Percentiles rank a stretch among this genome's conserved stretches.
Conservation (phyloP, 1,139 yeast genomes). For the Scheffersomyces stambukii region DNA sequence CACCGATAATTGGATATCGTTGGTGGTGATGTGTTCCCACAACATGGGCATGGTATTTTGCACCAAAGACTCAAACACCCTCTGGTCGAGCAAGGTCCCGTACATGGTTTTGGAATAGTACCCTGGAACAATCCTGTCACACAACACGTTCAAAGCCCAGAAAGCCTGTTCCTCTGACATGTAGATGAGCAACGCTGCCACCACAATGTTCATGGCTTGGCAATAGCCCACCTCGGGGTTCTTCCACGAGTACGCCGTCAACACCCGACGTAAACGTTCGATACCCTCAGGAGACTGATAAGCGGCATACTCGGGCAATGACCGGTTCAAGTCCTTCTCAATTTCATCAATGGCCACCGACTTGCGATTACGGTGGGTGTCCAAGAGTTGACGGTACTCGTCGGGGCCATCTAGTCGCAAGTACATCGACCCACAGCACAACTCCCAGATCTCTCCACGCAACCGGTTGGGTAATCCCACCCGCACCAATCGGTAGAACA, state of each 20-base stretch:
- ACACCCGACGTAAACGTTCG: conserved; percentile 73
- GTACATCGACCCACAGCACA: conserved; percentile 83
- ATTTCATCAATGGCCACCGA: conserved; percentile 93
- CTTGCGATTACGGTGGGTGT: conserved; percentile 54
- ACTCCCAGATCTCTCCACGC: conserved; percentile 96
- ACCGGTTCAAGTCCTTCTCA: conserved; percentile 90
- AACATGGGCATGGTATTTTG: conserved; percentile 85
- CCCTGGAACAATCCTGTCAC: conserved; percentile 88
- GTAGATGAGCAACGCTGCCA: conserved; percentile 86
- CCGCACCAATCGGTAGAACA: conserved; percentile 76
- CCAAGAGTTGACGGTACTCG: conserved; percentile 55
- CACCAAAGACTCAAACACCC: conserved; percentile 86
- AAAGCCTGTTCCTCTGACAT: conserved; percentile 98
- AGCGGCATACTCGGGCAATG: conserved; percentile 94
- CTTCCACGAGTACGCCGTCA: conserved; percentile 94
- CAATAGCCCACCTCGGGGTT: conserved; percentile 98
- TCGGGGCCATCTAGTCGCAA: conserved; percentile 59
- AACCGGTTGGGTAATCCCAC: conserved; percentile 90
- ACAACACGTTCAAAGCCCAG: conserved; percentile 82
- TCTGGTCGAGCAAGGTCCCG: conserved; percentile 91
- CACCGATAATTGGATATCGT: conserved; percentile 91
- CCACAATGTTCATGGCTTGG: conserved; percentile 98
- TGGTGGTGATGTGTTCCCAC: conserved; percentile 72
- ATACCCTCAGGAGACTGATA: conserved; percentile 88
- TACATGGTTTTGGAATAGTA: conserved; percentile 97